Conservation (phyloP, 1,284 basidiomycete species). For the Malassezia brasiliensis region DNA sequence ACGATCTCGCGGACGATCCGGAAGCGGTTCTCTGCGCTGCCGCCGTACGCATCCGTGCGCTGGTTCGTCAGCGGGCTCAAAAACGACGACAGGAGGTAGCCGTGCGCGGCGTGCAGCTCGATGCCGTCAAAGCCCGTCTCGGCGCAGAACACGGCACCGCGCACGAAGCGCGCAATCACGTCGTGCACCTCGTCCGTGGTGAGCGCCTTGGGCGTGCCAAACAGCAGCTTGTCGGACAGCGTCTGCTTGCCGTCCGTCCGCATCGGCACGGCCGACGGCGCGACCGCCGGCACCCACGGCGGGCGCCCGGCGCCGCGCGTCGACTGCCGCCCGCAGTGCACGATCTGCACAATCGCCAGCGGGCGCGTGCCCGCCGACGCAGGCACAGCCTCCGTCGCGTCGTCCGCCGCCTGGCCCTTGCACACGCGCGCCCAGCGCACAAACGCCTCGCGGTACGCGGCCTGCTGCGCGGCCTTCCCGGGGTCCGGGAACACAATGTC, state of each 20-base stretch:
- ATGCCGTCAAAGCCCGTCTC: slow-evolving; percentile 76
- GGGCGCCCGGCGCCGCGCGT: slow-evolving; percentile 61
- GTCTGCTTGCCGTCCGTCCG: slow-evolving; percentile 41
- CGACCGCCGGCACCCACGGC: slow-evolving; percentile 58
- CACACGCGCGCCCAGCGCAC: slow-evolving; percentile 27
- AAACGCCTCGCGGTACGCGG: slow-evolving; percentile 34
- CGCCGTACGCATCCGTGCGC: slow-evolving; percentile 58
- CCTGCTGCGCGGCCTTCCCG: slow-evolving; percentile 28
- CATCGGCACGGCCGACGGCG: slow-evolving; percentile 62
- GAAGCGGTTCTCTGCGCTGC: slow-evolving; percentile 50
- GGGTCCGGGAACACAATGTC: slow-evolving; percentile 61
- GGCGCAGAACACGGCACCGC: slow-evolving; percentile 60
- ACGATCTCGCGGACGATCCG: slow-evolving; percentile 61
- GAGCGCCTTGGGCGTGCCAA: slow-evolving; percentile 53
- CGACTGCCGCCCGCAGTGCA: slow-evolving; percentile 77
- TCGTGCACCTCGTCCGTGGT: slow-evolving; percentile 57
- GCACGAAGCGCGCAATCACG: slow-evolving; percentile 61
- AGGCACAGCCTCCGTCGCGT: slow-evolving; percentile 40
- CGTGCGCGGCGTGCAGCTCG: slow-evolving; percentile 78
- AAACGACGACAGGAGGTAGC: slow-evolving; percentile 73
- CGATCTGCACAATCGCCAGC: slow-evolving; percentile 63
- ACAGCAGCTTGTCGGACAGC: slow-evolving; percentile 50
- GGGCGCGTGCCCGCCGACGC: slow-evolving; percentile 22
- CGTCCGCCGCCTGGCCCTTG: slow-evolving; percentile 23
- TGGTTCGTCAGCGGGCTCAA: slow-evolving; percentile 66